Evolutionary conservation across 2,329 filamentous ascomycete species (phyloP), one percentile per base, ranked within the genome.

Genomic region (Xylaria sp.): DNA sequence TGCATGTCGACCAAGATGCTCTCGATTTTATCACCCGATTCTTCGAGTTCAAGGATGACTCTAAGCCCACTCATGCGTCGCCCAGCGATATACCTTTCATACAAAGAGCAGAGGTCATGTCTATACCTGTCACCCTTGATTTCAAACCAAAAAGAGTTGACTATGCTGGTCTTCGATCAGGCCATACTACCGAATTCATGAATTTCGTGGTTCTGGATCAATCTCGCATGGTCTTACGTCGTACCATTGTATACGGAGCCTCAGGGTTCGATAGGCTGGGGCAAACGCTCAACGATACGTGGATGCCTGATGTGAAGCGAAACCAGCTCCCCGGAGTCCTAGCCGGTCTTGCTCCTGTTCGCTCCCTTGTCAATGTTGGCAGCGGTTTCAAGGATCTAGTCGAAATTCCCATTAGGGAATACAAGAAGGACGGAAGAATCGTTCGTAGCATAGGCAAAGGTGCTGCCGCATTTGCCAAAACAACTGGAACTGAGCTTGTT

Each of bases 141-240:
- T 99, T 99, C 83, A 99, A 99, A 80, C 96, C 96, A 9, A 98
- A 99, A 81, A 90, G 94, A n/a, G 93, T 99, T 20, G 95, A 99
- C 80, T 99, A 99, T 75, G 93, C 91, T 0, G 94, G 94, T 3
- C 87, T 99, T 3, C 90, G 94, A 32, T 98, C 96, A 1, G 96
- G 96, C 1, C 94, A 93, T 73, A 98, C 96, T 0, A 97, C 94
- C 0, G 96, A 99, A 79, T 97, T 99, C 77, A 98, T 98, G 94
- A 99, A 99, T 80, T 98, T 99, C 78, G 88, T 99, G 72, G 92
- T 95, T 15, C 88, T 99, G 0, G 96, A 99, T 74, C 91, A 93
- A 73, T 90, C 96, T 1, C 90, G 95, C 70, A 92, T 99, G 86
- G 88, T 92, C 7, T 87, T 99, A 63, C 89, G 92, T 13, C 94